Base-by-base conservation (phyloP, 768 basidiomycete species). In the Macrocybe gigantea region DNA sequence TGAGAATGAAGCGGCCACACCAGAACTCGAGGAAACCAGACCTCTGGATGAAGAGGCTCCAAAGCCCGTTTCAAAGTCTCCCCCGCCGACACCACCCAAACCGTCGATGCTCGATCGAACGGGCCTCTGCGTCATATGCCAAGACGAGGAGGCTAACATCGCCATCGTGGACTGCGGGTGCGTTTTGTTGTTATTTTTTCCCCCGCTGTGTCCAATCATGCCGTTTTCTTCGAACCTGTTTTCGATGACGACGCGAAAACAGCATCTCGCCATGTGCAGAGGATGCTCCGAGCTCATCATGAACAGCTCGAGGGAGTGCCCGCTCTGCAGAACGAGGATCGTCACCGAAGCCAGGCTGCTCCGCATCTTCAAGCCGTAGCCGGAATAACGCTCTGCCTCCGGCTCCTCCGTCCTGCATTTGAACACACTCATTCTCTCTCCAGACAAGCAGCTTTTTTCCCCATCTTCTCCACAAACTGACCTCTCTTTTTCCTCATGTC, bases 101-200 rank as follows among this genome's bases (percentile, higher is more conserved):
- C 60, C 64, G 1, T 63, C 71, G 1, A 65, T 70, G 35, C 60
- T 76, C 9, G 88, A 90, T 52, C 77, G 83, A 15, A 77, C 78
- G 7, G 92, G 93, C 1, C 64, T 93, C 5, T 96, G 93, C 61
- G 89, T 95, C 0, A 78, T 96, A 7, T 96, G 93, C 59, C 93
- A 94, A 60, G 93, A 96, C 52, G 88, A 93, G 50, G 93, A 95
- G 53, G 93, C 93, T 0, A 93, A 88, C 54, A 88, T 96, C 49
- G 93, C 92, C 2, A 82, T 93, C 47, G 87, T 95, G 9, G 93
- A 96, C 64, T 96, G 93, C 78, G 93, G 93, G 85, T 90, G 62
- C 38, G 85, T 78, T 44, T 38, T 29, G 33, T 32, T 53, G 33
- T 34, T 1, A 4, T 36, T 44, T 22, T 44, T 34, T 10, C 32